Base-by-base conservation (phyloP, 805 yeast species). In the Saccharomycopsis amapae region DNA sequence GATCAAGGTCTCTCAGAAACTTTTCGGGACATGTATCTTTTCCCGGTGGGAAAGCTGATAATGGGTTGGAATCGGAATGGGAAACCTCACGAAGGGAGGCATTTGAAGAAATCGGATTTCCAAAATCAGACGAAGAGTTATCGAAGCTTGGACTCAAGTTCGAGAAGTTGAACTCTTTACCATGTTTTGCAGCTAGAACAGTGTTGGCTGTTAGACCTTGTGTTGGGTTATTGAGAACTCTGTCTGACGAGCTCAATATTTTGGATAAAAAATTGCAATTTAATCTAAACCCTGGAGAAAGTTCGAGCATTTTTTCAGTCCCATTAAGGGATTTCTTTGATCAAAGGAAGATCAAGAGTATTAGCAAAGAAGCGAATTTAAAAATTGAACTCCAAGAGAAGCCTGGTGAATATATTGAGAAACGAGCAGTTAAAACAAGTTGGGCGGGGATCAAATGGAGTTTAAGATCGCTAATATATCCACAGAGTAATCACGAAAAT, bases 1-100 rank as follows among this genome's bases (percentile, higher is more conserved):
- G 97, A 51, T 79, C 94, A 2, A 69, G 82, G 40, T 68, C 72
- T 31, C 67, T 90, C 55, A 68, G 78, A 40, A 76, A 76, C 44
- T 89, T 88, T 64, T 83, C 93, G 0, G 96, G 97, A 4, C 96
- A 89, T 60, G 84, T 85, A 4, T 86, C 96, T 1, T 68, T 89
- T 6, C 97, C 97, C 3, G 97, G 97, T 2, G 97, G 97, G 6
- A 85, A 82, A 58, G 88, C 95, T 3, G 97, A 89, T 60, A 58
- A 54, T 35, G 77, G 72, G 0, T 66, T 73, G 17, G 87, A 86
- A 55, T 62, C 73, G 12, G 85, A 84, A 47, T 80, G 82, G 71
- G 72, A 74, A 37, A 81, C 82, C 33, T 82, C 96, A 0, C 68
- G 94, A 48, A 67, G 97, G 26, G 97, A 89, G 61, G 78, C 88